Evolutionary conservation across 768 basidiomycete genomes (phyloP).

Genomic region (Leucosporidium creatinivorum): DNA sequence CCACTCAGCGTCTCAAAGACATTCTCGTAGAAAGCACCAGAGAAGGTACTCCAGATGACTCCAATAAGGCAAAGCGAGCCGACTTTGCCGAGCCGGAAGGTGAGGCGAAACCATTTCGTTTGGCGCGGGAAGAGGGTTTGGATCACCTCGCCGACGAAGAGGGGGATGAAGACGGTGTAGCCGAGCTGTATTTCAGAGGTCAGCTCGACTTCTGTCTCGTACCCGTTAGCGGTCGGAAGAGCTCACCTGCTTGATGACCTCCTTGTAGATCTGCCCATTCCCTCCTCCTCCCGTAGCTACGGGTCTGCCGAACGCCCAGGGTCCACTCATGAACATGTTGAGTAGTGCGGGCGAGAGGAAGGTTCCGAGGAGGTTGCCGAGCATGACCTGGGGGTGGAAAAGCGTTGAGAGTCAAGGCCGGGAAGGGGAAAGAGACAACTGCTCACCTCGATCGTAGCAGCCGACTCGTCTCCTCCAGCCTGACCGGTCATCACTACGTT

Average conservation of each 20-base stretch:
- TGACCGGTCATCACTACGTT: conserved; percentile 41
- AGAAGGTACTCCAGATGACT: conserved; percentile 39
- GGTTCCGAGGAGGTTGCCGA: conserved; percentile 40
- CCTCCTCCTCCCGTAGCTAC: conserved; percentile 31
- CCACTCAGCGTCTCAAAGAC: conserved; percentile 35
- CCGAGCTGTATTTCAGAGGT: conserved; percentile 38
- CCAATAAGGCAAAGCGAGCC: conserved; percentile 36
- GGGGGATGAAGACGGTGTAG: conserved; percentile 38
- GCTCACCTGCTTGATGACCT: conserved; percentile 38
- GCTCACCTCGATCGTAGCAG: conserved; percentile 37
- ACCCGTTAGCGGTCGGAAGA: no score
- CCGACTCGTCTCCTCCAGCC: conserved; percentile 39
- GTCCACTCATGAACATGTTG: conserved; percentile 15
- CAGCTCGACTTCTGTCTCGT: no score
- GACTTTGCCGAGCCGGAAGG: conserved; percentile 36
- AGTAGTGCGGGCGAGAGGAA: conserved; percentile 40
- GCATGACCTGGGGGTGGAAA: conserved; percentile 26
- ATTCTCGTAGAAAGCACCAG: conserved; percentile 34
- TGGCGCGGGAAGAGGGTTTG: conserved; percentile 35
- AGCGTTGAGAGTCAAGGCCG: no score
- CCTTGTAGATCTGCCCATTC: conserved; percentile 31
- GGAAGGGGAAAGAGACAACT: no score
- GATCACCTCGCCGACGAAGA: conserved; percentile 39
- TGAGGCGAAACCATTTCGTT: conserved; percentile 30
- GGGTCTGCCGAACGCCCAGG: conserved; percentile 30